Evolutionary conservation across 495 filamentous ascomycete genomes (phyloP).

Genomic region (Alectoria sarmentosa): DNA sequence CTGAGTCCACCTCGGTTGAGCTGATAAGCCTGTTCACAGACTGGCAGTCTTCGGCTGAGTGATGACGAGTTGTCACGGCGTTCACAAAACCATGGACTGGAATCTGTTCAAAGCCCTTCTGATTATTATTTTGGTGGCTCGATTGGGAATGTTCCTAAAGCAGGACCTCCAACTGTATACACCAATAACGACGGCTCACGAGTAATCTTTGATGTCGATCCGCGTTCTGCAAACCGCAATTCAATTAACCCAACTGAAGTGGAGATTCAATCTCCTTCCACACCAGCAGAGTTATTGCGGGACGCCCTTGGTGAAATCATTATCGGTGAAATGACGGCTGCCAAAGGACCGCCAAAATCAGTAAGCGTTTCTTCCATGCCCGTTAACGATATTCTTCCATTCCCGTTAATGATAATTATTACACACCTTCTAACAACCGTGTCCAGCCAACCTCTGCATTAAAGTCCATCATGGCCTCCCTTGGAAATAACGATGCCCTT

Average conservation of each 20-base stretch:
- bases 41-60: background rate
- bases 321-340: too few species aligned
- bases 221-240: background rate
- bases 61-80: too few species aligned
- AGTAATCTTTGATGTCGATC: background rate
- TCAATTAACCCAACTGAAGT: background rate
- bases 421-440: background rate
- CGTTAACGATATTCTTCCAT: too few species aligned
- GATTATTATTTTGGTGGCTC: background rate
- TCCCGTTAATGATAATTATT: too few species aligned
- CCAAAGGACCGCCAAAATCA: background rate
- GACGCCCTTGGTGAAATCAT: background rate
- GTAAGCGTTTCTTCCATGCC: background rate
- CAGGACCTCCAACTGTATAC: background rate
- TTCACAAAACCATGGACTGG: background rate
- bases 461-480: background rate
- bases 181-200: background rate
- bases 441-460: background rate
- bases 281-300: background rate
- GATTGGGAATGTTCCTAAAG: background rate
- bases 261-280: background rate
- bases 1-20: background rate
- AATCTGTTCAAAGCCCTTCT: background rate
- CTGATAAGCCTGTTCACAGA: background rate
- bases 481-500: background rate